Base-by-base conservation (phyloP, 441 rosid species). In the Adansonia grandidieri region DNA sequence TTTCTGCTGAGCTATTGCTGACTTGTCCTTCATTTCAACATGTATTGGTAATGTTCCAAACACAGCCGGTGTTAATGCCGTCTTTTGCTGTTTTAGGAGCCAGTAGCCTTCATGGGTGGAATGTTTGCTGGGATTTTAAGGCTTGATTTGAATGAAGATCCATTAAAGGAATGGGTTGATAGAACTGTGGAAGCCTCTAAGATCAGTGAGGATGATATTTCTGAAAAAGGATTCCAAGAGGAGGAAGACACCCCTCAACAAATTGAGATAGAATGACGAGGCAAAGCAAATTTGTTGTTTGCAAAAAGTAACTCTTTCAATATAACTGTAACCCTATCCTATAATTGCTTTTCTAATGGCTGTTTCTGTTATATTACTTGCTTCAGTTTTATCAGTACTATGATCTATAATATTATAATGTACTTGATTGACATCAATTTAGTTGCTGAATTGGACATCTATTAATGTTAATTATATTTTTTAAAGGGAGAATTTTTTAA, bases 71-170 rank as follows among this genome's bases (percentile, higher is more conserved):
- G 71, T 6, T 44, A 19, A 74, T 74, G 69, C 57, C 5, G 19
- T 56, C 61, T 14, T 8, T 51, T 51, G 67, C 2, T 45, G 9
- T 69, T 69, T 19, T 73, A 94, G 98, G 98, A 94, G 86, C 98
- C 98, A 11, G 89, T 93, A 73, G 97, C 97, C 57, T 95, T 95
- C 79, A 6, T 90, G 83, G 97, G 96, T 15, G 97, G 98, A 68
- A 78, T 95, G 83, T 93, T 95, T 87, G 97, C 97, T 2, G 97
- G 98, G 72, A 80, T 95, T 64, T 74, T 93, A 62, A 90, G 95
- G 88, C 97, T 93, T 6, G 95, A 95, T 89, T 84, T 95, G 57
- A 87, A 91, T 47, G 98, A 95, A 78, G 98, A 93, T 51, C 98
- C 98, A 11, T 88, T 95, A 0, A 93, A 89, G 79, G 98, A 95